Evolutionary conservation across 768 basidiomycete species (phyloP), one percentile per base, ranked within the genome.

Genomic region (Cubamyces sp.): DNA sequence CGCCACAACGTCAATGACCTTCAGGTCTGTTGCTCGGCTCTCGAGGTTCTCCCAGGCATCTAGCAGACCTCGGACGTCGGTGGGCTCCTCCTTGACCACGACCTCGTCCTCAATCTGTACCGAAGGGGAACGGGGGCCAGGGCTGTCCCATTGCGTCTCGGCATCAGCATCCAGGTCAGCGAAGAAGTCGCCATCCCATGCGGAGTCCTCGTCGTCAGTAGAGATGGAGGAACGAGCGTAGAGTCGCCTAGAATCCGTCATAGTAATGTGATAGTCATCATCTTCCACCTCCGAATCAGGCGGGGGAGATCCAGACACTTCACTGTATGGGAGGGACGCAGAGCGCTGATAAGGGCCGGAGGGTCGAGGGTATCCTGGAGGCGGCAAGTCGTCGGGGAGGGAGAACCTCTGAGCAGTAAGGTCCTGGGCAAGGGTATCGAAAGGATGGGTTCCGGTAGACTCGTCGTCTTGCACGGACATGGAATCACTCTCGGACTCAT

Each of bases 1-100:
- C 8, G 76, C 72, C 37, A 78, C 68, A 7, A 82, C 73, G 54
- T 79, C 74, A n/a, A 80, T 76, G 21, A 82, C 77, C 57, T 78
- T 78, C 25, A 61, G 14, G 28, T 64, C 61, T 3, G 67, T 58
- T 12, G 78, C 69, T 25, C 78, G 81, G 3, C 76, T 54, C 67
- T 87, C 86, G 61, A 85, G 78, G 65, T 83, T 81, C 54, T 90
- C 89, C 88, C 88, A 91, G 18, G 83, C 84, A 58, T 88, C 87
- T 46, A 90, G 72, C 74, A 88, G 81, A 14, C 83, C 83, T 65
- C 85, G 82, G 4, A 88, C 81, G 65, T 90, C 87, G 19, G 75
- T 76, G 1, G 82, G 80, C 64, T 90, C 87, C 64, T 83, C 81
- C 71, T 89, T 87, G 63, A 89, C 72, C 9, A 67, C 50, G n/a